phyloP scores from a whole-genome alignment of 164 flowering plant genomes.

The Stephania yunnanensis region DNA sequence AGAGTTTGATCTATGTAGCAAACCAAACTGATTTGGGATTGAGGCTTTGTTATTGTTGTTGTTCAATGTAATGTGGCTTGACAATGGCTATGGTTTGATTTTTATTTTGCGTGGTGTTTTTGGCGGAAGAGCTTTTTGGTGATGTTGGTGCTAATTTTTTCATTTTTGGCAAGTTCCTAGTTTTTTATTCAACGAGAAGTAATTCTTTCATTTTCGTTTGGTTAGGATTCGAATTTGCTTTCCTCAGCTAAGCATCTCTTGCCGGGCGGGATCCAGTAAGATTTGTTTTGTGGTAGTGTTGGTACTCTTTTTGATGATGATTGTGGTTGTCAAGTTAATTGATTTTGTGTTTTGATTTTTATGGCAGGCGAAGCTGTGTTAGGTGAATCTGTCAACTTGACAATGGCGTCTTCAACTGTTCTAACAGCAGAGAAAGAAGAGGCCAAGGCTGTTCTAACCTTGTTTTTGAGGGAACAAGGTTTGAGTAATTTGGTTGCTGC shows the following conservation, averaged over 20 bases:
- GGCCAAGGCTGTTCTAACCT: slow-evolving; percentile 77
- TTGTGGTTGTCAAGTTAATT: too few relatives aligned
- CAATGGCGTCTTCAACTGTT: slow-evolving; percentile 40
- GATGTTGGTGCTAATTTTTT: not conserved
- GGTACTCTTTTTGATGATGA: too few relatives aligned
- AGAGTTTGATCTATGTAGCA: too few relatives aligned
- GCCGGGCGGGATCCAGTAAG: slow-evolving; percentile 41
- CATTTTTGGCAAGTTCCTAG: not conserved
- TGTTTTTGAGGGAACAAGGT: slow-evolving; percentile 77
- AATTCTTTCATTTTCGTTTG: not conserved
- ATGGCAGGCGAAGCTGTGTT: slow-evolving; percentile 28
- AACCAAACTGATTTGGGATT: too few relatives aligned
- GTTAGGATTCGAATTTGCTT: slow-evolving; percentile 26
- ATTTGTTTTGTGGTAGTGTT: too few relatives aligned
- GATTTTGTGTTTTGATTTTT: not conserved
- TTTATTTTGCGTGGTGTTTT: too few relatives aligned
- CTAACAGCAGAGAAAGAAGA: slow-evolving; percentile 73
- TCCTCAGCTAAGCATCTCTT: slow-evolving; percentile 20
- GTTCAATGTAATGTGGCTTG: too few relatives aligned
- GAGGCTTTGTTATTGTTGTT: too few relatives aligned
- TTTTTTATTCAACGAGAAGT: not conserved
- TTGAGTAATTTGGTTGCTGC: slow-evolving; percentile 61
- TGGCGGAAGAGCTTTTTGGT: not conserved
- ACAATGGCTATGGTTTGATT: too few relatives aligned
- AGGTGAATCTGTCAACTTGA: slow-evolving; percentile 30